Base-by-base conservation (phyloP, 768 basidiomycete species). In the Leccinum subtestaceum region DNA sequence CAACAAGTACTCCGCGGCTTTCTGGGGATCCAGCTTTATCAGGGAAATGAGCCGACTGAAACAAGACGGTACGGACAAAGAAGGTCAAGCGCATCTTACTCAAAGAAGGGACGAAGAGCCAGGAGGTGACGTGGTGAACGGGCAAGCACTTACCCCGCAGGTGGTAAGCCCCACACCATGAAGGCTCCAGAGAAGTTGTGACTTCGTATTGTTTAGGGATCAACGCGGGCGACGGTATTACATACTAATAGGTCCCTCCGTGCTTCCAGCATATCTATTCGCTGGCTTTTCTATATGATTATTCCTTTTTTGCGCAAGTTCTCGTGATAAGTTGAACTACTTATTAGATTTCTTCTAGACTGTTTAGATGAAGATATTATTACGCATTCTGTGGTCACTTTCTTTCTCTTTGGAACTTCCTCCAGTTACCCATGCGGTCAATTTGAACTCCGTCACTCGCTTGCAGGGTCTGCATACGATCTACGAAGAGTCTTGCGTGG, bases 11-110 rank as follows among this genome's bases (percentile, higher is more conserved):
- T 93, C 89, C 58, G 88, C 95, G 32, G 86, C 91, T 43, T 95
- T 89, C 75, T 95, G 93, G 93, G 93, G 94, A 43, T 88, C 85
- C 52, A 91, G 89, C 60, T 95, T 94, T 72, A 91, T 95, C 68
- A 83, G 78, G 67, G 93, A 94, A 77, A 91, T 95, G 85, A 77
- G 80, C 50, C 81, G 81, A 71, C 79, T 91, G 55, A 75, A 81
- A 48, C 68, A 75, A 46, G 76, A 74, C 19, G 75, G 78, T 21
- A 58, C 67, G 8, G 67, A 72, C 50, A 68, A 68, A 38, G 74
- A 70, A 55, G 74, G 72, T 15, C 75, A 77, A 60, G 71, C 71
- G 1, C 72, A 72, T 58, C 60, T 72, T 48, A 70, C 69, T 52
- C 75, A 62, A 60, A 68, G 71, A 64, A 74, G 67, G 69, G 67